Conservation (phyloP, 2,329 filamentous ascomycete species). For the Fusarium liriodendri region DNA sequence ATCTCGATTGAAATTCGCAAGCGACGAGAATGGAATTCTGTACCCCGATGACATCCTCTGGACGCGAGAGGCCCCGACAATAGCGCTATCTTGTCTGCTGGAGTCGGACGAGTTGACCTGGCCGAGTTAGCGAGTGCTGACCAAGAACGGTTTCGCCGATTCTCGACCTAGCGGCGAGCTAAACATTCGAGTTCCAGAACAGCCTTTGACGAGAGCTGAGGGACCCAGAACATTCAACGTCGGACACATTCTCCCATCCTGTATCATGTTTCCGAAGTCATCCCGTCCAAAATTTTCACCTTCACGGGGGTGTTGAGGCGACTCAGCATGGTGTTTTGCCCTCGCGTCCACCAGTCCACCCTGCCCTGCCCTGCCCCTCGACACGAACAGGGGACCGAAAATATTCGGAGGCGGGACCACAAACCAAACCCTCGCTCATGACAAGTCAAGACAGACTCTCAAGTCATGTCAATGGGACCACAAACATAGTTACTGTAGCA, state of each 20-base stretch:
- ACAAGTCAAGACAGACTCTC: neutral
- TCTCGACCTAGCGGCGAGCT: slow-evolving; percentile 19
- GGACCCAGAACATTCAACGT: neutral
- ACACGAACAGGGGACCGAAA: slow-evolving; percentile 22
- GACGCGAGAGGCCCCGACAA: slow-evolving; percentile 15
- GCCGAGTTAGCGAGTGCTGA: slow-evolving; percentile 28
- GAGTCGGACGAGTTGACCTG: slow-evolving; percentile 17
- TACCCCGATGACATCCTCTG: slow-evolving; percentile 16
- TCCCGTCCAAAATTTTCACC: slow-evolving; percentile 1
- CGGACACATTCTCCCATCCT: slow-evolving; percentile 22
- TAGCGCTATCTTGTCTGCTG: slow-evolving; percentile 22
- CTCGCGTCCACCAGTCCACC: slow-evolving; percentile 1
- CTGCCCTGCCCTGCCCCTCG: neutral
- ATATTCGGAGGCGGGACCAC: slow-evolving; percentile 28
- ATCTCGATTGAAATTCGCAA: slow-evolving; percentile 34
- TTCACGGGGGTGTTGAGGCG: slow-evolving; percentile 19
- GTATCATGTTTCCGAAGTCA: slow-evolving; percentile 22
- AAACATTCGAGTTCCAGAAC: slow-evolving; percentile 35
- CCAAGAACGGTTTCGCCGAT: slow-evolving; percentile 29
- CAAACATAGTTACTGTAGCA: neutral
- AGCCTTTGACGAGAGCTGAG: slow-evolving; percentile 17
- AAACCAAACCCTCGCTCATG: slow-evolving; percentile 2
- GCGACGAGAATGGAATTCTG: slow-evolving; percentile 27
- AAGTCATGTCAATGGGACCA: neutral
- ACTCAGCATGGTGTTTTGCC: slow-evolving; percentile 16